phyloP scores from a whole-genome alignment of 2,329 filamentous ascomycete genomes.

The Penicillium psychrosexuale region DNA sequence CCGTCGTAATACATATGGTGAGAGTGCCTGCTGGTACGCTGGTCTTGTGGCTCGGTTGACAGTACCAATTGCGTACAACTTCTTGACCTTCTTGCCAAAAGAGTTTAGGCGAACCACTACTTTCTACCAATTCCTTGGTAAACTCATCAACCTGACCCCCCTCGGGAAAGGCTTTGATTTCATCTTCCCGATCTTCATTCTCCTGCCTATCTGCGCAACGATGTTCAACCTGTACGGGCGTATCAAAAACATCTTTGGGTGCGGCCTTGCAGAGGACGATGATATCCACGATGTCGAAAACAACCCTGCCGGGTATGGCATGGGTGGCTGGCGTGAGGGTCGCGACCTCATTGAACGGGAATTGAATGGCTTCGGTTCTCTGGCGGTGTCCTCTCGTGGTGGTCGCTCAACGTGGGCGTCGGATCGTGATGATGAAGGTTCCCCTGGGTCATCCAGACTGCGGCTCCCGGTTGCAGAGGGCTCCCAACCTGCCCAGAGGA shows the following conservation, averaged over 20 bases:
- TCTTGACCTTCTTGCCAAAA: slow-evolving; percentile 79
- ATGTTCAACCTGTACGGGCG: slow-evolving; percentile 86
- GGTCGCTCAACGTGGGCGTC: slow-evolving; percentile 30
- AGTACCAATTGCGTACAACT: slow-evolving; percentile 93
- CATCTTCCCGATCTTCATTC: slow-evolving; percentile 82
- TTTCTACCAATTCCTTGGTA: slow-evolving; percentile 84
- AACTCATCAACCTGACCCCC: slow-evolving; percentile 76
- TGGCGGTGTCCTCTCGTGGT: slow-evolving; percentile 40
- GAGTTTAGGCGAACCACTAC: slow-evolving; percentile 71
- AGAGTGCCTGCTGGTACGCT: slow-evolving; percentile 94
- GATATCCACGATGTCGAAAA: slow-evolving; percentile 60
- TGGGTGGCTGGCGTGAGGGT: slow-evolving; percentile 87
- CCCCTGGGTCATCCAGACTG: slow-evolving; percentile 31
- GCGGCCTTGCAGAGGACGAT: slow-evolving; percentile 74
- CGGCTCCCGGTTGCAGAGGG: slow-evolving; percentile 33
- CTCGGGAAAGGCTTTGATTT: slow-evolving; percentile 81
- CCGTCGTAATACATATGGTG: slow-evolving; percentile 82
- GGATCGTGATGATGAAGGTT: slow-evolving; percentile 24
- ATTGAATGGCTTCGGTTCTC: slow-evolving; percentile 59
- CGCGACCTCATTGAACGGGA: slow-evolving; percentile 87
- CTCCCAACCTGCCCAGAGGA: slow-evolving; percentile 30
- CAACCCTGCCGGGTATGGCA: slow-evolving; percentile 64
- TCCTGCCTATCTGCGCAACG: slow-evolving; percentile 80
- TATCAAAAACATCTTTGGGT: slow-evolving; percentile 72
- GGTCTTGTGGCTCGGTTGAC: slow-evolving; percentile 89